Percentiles rank a stretch among this genome's conserved stretches.
phyloP scores from a whole-genome alignment of 257 asterid species.

The Rhazya stricta region DNA sequence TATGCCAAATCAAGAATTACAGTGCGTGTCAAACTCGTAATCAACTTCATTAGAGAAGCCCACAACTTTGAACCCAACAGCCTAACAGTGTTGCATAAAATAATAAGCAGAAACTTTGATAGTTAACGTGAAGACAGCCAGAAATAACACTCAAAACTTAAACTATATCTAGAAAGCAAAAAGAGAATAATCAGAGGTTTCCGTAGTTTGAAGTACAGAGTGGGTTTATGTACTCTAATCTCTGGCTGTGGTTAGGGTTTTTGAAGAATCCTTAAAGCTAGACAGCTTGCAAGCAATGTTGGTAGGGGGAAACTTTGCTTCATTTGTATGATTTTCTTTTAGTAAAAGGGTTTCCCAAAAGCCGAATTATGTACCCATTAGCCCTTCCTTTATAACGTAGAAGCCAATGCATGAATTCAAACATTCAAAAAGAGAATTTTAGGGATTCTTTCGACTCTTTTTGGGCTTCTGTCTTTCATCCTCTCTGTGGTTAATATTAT shows the following conservation, averaged over 20 bases:
- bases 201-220: slow-evolving; percentile 55
- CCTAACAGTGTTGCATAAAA: not conserved
- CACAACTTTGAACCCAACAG: slow-evolving; percentile 9
- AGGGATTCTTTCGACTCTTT: slow-evolving; percentile 32
- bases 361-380: slow-evolving; percentile 11
- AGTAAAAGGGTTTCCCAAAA: slow-evolving; percentile 4
- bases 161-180: slow-evolving; percentile 14
- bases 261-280: slow-evolving; percentile 52
- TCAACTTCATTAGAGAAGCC: not conserved
- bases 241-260: slow-evolving; percentile 22
- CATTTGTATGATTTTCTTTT: slow-evolving; percentile 10
- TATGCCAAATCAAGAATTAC: not conserved
- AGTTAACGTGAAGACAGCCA: slow-evolving; percentile 39
- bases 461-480: not conserved
- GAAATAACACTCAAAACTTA: slow-evolving; percentile 17
- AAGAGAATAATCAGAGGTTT: slow-evolving; percentile 21
- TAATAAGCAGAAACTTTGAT: not conserved
- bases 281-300: slow-evolving; percentile 74
- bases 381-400: not conserved
- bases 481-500: not conserved
- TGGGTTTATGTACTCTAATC: slow-evolving; percentile 17
- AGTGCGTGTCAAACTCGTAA: slow-evolving; percentile 7
- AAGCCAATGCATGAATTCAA: slow-evolving; percentile 19
- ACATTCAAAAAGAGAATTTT: slow-evolving; percentile 23
- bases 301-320: slow-evolving; percentile 16